Percentiles rank a stretch among this genome's conserved stretches.
phyloP scores from a whole-genome alignment of 257 asterid genomes.

The Striga asiatica region DNA sequence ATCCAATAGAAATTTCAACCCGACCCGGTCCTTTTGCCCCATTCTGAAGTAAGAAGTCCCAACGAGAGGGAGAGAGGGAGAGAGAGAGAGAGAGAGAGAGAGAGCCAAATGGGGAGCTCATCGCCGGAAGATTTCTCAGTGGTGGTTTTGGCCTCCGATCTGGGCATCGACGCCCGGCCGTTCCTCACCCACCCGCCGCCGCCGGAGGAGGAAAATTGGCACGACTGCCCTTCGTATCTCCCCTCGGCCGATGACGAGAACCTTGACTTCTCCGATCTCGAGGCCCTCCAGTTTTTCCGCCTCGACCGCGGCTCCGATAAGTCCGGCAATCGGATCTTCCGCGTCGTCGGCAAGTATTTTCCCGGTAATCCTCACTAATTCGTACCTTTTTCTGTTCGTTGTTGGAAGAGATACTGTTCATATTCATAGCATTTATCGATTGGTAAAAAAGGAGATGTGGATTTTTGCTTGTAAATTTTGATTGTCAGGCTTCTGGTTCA shows the following conservation, averaged over 20 bases:
- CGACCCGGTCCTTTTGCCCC: too few species aligned
- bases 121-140: slow-evolving; percentile 66
- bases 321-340: slow-evolving; percentile 66
- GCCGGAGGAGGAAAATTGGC: slow-evolving; percentile 51
- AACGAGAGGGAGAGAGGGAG: background rate
- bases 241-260: slow-evolving; percentile 33
- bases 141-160: slow-evolving; percentile 86
- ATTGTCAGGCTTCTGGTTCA: too few species aligned
- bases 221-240: slow-evolving; percentile 56
- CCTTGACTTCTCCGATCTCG: slow-evolving; percentile 77
- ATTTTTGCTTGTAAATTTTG: too few species aligned
- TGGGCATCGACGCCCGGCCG: slow-evolving; percentile 78
- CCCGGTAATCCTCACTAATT: slow-evolving; percentile 42
- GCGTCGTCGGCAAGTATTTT: slow-evolving; percentile 84
- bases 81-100: slow-evolving; percentile 7
- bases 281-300: slow-evolving; percentile 65
- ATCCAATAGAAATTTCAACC: too few species aligned
- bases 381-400: background rate
- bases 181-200: slow-evolving; percentile 42
- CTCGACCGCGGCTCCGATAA: slow-evolving; percentile 62
- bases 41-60: too few species aligned
- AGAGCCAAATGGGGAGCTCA: slow-evolving; percentile 28
- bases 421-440: too few species aligned
- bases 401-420: background rate
- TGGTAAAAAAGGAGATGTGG: too few species aligned